These are phyloP conservation scores for Mallotus nudiflorus DNA, from an alignment of 345 rosid species.

Conservation along the genomic window DNA sequence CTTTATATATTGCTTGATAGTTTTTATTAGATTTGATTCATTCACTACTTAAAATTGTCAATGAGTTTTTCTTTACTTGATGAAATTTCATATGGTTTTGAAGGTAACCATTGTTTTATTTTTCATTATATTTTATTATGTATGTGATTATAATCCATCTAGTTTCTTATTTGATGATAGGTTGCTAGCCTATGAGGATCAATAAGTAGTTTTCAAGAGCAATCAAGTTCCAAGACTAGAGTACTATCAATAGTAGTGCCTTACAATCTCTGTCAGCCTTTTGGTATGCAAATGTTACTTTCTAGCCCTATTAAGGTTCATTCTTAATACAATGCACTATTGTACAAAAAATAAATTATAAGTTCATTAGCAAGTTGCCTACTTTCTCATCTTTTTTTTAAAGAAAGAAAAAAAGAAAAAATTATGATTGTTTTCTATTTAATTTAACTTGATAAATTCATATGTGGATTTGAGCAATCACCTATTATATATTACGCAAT, in stretches of 20 bases:
- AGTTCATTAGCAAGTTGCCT: too few relatives aligned
- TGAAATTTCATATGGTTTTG: neutral
- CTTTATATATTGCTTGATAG: neutral
- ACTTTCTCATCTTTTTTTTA: too few relatives aligned
- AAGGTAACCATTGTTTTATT: neutral
- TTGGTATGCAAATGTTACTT: slow-evolving; percentile 68
- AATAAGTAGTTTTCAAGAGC: slow-evolving; percentile 95
- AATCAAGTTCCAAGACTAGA: slow-evolving; percentile 80
- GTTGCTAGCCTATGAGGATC: slow-evolving; percentile 95
- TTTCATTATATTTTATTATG: neutral
- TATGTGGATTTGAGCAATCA: too few relatives aligned
- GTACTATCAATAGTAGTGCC: slow-evolving; percentile 68
- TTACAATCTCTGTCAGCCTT: slow-evolving; percentile 64
- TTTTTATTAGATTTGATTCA: neutral
- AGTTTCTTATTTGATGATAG: slow-evolving; percentile 38
- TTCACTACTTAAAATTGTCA: neutral
- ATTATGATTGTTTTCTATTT: too few relatives aligned
- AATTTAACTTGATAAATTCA: too few relatives aligned
- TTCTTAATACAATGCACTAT: neutral
- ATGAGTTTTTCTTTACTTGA: neutral
- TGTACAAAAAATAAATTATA: too few relatives aligned
- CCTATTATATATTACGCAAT: too few relatives aligned
- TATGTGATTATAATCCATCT: neutral
- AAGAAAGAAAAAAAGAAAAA: too few relatives aligned
- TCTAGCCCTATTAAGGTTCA: slow-evolving; percentile 74